phyloP scores from a whole-genome alignment of 2,329 filamentous ascomycete species.

The Thielaviopsis populi region DNA sequence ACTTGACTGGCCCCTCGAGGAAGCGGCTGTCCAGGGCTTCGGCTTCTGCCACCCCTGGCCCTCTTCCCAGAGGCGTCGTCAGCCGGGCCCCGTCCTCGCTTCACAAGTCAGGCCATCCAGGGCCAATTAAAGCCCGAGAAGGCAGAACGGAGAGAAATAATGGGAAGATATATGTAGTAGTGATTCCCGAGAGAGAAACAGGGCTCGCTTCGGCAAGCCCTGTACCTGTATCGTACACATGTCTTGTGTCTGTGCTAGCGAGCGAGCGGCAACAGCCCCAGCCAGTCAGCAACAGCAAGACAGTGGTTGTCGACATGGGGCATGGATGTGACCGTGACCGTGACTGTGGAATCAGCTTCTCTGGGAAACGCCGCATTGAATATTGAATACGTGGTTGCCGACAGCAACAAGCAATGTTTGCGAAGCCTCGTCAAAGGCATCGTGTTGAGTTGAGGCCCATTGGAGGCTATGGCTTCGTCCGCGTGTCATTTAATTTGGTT shows the following conservation, averaged over 20 bases:
- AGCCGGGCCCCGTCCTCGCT: slow-evolving; percentile 1
- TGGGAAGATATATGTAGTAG: background rate
- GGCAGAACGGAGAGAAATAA: background rate
- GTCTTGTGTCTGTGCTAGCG: slow-evolving; percentile 1
- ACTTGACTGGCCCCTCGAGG: background rate
- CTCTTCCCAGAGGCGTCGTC: background rate
- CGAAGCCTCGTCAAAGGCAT: background rate
- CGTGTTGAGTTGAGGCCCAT: background rate
- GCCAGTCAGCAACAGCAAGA: background rate
- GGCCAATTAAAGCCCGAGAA: background rate
- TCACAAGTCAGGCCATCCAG: background rate
- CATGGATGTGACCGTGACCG: background rate
- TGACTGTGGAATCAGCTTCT: background rate
- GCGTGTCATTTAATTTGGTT: background rate
- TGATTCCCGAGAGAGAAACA: background rate
- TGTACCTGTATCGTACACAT: background rate
- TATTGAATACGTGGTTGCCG: background rate
- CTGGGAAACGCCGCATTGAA: background rate
- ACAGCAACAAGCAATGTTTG: background rate
- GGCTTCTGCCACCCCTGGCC: background rate
- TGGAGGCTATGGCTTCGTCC: background rate
- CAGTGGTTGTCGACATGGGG: background rate
- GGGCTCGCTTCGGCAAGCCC: background rate
- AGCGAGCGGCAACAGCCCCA: background rate
- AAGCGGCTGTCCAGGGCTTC: background rate